Conservation (phyloP, 805 yeast species). For the Phaffomyces antillensis region DNA sequence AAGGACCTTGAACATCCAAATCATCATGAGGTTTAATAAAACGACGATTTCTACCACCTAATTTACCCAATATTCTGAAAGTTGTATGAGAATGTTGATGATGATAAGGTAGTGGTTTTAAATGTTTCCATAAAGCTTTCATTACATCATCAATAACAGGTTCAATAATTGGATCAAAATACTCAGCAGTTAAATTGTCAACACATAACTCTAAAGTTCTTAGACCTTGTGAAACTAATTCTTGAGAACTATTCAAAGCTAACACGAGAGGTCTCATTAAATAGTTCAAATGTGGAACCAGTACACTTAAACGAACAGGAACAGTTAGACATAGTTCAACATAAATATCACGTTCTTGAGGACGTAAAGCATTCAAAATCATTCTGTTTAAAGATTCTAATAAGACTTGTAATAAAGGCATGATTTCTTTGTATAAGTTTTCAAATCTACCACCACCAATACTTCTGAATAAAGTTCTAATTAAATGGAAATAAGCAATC, state of each 20-base stretch:
- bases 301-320: constrained; percentile 87
- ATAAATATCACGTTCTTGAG: constrained; percentile 88
- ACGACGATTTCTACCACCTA: constrained; percentile 92
- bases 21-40: constrained; percentile 73
- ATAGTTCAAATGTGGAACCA: constrained; percentile 87
- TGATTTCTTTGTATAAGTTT: constrained; percentile 81
- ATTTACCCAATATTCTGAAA: constrained; percentile 83
- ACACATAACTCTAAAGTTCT: constrained; percentile 93
- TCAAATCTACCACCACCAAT: constrained; percentile 98
- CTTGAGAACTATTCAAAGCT: constrained; percentile 86
- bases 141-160: constrained; percentile 94
- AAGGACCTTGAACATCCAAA: constrained; percentile 41
- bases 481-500: constrained; percentile 77
- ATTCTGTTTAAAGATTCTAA: constrained; percentile 80
- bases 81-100: constrained; percentile 96
- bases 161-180: constrained; percentile 93
- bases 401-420: constrained; percentile 83
- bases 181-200: constrained; percentile 92
- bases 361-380: constrained; percentile 74
- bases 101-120: constrained; percentile 87
- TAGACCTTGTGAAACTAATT: constrained; percentile 88
- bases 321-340: constrained; percentile 94
- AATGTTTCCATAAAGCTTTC: constrained; percentile 86
- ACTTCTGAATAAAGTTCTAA: constrained; percentile 84
- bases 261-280: constrained; percentile 86